Conservation (phyloP, 148 eudicot species). For the Hydrangea macrophylla region DNA sequence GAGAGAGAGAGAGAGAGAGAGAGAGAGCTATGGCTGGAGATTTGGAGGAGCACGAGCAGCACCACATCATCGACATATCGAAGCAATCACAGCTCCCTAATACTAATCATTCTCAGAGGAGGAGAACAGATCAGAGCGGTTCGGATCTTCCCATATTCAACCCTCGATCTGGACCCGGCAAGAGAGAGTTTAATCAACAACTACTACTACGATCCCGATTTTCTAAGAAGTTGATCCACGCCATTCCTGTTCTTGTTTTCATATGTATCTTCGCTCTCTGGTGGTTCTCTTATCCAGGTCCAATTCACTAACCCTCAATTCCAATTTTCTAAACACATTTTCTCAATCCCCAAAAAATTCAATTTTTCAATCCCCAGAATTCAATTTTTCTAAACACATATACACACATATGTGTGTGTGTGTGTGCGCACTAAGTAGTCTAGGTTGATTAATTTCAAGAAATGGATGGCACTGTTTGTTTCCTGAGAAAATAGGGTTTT, state of each 20-base stretch:
- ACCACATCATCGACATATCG: slow-evolving; percentile 15
- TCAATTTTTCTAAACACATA: too few relatives aligned
- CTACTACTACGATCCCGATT: not conserved
- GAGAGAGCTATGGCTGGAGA: slow-evolving; percentile 14
- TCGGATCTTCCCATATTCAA: not conserved
- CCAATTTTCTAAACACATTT: too few relatives aligned
- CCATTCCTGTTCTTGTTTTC: slow-evolving; percentile 33
- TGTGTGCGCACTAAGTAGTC: too few relatives aligned
- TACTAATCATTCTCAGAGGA: not conserved
- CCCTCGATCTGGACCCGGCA: not conserved
- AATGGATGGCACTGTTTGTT: too few relatives aligned
- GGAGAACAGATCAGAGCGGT: not conserved
- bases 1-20: not conserved
- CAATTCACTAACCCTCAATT: too few relatives aligned
- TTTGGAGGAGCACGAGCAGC: not conserved
- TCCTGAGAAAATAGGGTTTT: too few relatives aligned
- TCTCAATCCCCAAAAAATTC: too few relatives aligned
- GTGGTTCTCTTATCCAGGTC: slow-evolving; percentile 53
- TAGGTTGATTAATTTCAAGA: too few relatives aligned
- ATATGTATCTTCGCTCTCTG: slow-evolving; percentile 51
- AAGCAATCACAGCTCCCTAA: not conserved
- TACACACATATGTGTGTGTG: too few relatives aligned
- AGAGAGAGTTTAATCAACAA: not conserved
- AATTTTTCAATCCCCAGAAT: too few relatives aligned
- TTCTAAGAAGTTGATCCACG: slow-evolving; percentile 19